Evolutionary conservation across 805 yeast genomes (phyloP), one percentile per base, ranked within the genome.

Genomic region (Saturnispora diversa): DNA sequence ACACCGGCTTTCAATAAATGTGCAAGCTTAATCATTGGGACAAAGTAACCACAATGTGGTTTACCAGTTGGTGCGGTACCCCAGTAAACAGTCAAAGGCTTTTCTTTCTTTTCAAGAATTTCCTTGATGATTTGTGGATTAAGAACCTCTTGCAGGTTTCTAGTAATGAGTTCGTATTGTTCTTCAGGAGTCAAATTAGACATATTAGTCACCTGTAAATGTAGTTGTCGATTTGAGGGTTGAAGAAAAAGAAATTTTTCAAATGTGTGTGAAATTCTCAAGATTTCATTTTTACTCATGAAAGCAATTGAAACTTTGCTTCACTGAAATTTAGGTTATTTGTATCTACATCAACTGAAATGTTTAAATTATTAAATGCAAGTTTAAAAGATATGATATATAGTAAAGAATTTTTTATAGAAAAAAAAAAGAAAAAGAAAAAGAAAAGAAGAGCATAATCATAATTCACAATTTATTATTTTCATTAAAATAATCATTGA

Each of bases 31-130:
- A 94, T 82, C 97, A 92, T 90, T 39, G 97, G 92, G 28, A 92
- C 98, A 58, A 92, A 86, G 72, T 92, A 92, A 39, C 97, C 99
- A 68, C 97, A 88, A 66, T 92, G 99, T 33, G 97, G 96, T 64
- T 77, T 84, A 39, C 99, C 99, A 4, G 99, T 92, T 45, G 99
- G 97, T 6, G 99, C 99, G 16, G 97, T 88, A 51, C 99, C 99
- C 97, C 97, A 92, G 76, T 92, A 92, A 56, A 92, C 65, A 55
- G 77, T 83, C 50, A 94, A 63, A 11, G 92, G 84, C 53, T 94
- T 77, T 53, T 85, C 76, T 55, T 85, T 82, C 41, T 74, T 80
- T 58, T 84, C 92, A 46, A 88, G 68, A 25, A 86, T 77, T 56
- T 86, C 74, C 58, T 83, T 83, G 63, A 90, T 84, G 63, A 87